Evolutionary conservation across 2,329 filamentous ascomycete species (phyloP).

Genomic region (Cytospora leucostoma): DNA sequence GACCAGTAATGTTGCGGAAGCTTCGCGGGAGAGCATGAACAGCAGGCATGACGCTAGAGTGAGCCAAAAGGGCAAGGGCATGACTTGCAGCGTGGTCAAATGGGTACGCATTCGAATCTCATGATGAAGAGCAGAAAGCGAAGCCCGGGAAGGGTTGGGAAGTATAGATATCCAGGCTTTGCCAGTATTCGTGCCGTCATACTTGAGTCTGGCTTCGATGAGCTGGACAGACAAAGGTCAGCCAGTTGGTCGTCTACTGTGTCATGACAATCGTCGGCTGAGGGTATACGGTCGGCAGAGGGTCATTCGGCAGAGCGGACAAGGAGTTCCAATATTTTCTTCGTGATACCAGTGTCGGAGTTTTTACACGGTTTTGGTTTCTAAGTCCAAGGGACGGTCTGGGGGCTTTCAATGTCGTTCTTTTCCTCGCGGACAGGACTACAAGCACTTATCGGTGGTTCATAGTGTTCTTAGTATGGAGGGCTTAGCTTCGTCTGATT

Average conservation of each 20-base stretch:
- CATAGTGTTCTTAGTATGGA: not conserved
- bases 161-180: not conserved
- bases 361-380: slow-evolving; percentile 9
- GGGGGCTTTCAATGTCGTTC: not conserved
- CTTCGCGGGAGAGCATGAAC: too few species aligned
- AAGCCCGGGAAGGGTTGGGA: not conserved
- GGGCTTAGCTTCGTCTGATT: not conserved
- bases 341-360: slow-evolving; percentile 20
- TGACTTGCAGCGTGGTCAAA: too few species aligned
- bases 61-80: too few species aligned
- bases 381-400: not conserved
- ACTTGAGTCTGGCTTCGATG: not conserved
- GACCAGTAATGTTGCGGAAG: too few species aligned
- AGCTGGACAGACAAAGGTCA: not conserved
- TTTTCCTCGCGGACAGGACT: not conserved
- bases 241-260: not conserved
- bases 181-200: not conserved
- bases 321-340: slow-evolving; percentile 1
- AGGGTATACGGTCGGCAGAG: not conserved
- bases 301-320: not conserved
- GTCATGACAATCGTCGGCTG: not conserved
- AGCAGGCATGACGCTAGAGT: too few species aligned
- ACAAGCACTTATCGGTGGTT: not conserved
- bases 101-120: not conserved
- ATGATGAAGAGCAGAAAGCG: not conserved